A percentile compares a stretch with the other conserved stretches of the same genome.
These are phyloP conservation scores for Diutina neorugosa DNA, from an alignment of 1,139 yeast species.

Conservation along the genomic window DNA sequence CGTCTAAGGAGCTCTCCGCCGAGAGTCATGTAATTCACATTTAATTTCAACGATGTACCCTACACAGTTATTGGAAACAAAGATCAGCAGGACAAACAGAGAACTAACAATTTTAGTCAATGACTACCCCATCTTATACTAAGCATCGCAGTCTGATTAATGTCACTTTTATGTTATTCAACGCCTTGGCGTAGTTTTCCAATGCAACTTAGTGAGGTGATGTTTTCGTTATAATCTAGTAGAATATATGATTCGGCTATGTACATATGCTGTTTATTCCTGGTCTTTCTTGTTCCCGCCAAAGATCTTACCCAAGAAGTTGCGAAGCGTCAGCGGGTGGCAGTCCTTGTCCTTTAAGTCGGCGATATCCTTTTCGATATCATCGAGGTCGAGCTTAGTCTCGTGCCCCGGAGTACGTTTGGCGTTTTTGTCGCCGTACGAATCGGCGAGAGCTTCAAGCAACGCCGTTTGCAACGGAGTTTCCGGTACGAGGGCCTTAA, in stretches of 20 bases:
- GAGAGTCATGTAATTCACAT: no score
- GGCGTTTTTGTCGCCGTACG: conserved; percentile 70
- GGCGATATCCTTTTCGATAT: not conserved
- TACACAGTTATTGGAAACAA: no score
- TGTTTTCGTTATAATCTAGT: not conserved
- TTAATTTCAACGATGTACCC: no score
- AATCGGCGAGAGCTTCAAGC: conserved; percentile 89
- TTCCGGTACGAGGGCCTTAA: conserved; percentile 61
- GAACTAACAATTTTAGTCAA: no score
- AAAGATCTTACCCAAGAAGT: conserved; percentile 2
- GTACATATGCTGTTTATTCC: not conserved
- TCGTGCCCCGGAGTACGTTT: conserved; percentile 30
- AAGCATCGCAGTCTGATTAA: no score
- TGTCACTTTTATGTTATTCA: no score
- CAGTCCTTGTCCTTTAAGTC: not conserved
- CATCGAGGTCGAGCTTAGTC: not conserved
- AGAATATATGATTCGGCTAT: not conserved
- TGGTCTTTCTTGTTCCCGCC: not conserved
- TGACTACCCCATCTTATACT: no score
- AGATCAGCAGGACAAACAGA: no score
- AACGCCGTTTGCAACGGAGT: conserved; percentile 87
- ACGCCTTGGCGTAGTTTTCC: no score
- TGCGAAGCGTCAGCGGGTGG: not conserved
- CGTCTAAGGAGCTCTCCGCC: no score
- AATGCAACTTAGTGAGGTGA: no score